Conservation (phyloP, 2,329 filamentous ascomycete genomes). For the Albophoma yamanashiensis region DNA sequence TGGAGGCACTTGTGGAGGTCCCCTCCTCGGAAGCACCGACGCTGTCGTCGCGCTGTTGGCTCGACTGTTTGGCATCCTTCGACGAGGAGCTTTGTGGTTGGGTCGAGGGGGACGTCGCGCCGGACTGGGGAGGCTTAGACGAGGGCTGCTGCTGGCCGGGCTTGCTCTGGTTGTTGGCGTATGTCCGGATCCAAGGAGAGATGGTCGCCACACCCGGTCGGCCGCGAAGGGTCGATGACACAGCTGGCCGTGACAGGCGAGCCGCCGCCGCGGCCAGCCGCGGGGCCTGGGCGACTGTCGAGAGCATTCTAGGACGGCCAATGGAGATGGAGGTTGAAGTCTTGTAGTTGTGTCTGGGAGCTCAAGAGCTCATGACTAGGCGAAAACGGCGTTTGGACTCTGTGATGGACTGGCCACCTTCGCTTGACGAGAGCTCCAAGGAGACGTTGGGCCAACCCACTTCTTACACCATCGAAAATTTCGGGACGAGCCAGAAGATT, state of each 20-base stretch:
- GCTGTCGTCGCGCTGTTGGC: constrained; percentile 8
- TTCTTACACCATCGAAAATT: neutral
- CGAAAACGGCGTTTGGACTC: neutral
- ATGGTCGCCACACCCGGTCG: constrained; percentile 9
- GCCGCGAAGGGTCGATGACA: constrained; percentile 12
- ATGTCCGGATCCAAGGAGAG: constrained; percentile 19
- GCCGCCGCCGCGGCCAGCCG: constrained; percentile 20
- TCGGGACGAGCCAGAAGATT: neutral
- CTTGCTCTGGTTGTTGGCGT: constrained; percentile 11
- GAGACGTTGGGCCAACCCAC: neutral
- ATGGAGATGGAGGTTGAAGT: neutral
- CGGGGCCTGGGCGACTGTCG: constrained; percentile 20
- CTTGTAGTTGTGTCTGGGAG: neutral
- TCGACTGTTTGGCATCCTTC: constrained; percentile 4
- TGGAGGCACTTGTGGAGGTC: constrained; percentile 1
- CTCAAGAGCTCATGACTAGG: neutral
- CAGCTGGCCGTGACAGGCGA: constrained; percentile 15
- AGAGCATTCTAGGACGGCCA: constrained; percentile 26
- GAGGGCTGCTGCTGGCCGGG: constrained; percentile 3
- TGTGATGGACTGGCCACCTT: neutral
- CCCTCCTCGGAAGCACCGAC: constrained; percentile 2
- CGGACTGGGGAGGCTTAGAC: neutral
- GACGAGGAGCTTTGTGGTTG: neutral
- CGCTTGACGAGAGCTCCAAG: neutral
- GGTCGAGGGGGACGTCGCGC: neutral